Percentiles rank a stretch among this genome's conserved stretches.
Conservation (phyloP, 495 filamentous ascomycete genomes). For the Halenospora varia region DNA sequence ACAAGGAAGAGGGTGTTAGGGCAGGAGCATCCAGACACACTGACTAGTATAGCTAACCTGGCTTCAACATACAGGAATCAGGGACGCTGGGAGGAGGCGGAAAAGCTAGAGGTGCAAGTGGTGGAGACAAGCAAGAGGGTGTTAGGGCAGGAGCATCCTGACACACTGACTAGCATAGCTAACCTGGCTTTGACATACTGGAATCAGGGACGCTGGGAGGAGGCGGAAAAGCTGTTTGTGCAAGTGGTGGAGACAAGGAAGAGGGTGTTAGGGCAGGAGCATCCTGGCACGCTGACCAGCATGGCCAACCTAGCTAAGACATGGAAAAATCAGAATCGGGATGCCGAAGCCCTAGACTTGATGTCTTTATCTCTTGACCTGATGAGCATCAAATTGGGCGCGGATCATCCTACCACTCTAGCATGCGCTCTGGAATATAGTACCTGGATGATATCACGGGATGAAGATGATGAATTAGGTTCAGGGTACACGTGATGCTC, state of each 20-base stretch:
- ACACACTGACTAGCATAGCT: constrained; percentile 3
- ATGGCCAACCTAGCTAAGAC: constrained; percentile 24
- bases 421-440: too few relatives aligned
- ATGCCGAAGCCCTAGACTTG: constrained; percentile 9
- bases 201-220: constrained; percentile 4
- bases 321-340: constrained; percentile 2
- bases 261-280: constrained; percentile 19
- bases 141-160: constrained; percentile 12
- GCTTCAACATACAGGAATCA: constrained; percentile 22
- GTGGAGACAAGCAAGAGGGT: constrained; percentile 12
- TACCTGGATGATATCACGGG: too few relatives aligned
- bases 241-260: constrained; percentile 2
- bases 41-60: constrained; percentile 29
- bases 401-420: too few relatives aligned
- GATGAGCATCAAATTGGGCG: too few relatives aligned
- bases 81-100: constrained; percentile 22
- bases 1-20: constrained; percentile 21
- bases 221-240: constrained; percentile 1
- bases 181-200: constrained; percentile 6
- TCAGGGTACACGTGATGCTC: too few relatives aligned
- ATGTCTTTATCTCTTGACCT: too few relatives aligned
- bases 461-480: too few relatives aligned
- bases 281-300: constrained; percentile 21
- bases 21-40: too few relatives aligned
- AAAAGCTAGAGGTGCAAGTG: constrained; percentile 6